Evolutionary conservation across 164 flowering plant genomes (phyloP), one percentile per base, ranked within the genome.

Genomic region (Vitis labrusca): DNA sequence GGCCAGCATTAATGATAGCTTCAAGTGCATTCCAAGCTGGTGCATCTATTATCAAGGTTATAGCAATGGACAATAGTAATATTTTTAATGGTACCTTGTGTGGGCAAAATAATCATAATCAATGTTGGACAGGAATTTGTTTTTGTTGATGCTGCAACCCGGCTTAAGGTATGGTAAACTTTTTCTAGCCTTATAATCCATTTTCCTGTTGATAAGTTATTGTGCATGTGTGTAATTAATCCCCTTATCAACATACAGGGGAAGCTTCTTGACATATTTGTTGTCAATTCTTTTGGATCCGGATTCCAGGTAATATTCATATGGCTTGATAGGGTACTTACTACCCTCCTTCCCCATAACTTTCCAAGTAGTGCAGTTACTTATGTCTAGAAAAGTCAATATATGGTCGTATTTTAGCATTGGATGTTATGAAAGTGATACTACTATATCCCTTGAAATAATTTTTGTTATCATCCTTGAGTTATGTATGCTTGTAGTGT

Each of bases 11-110:
- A 51, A 89, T 91, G 97, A 75, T 93, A 63, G 85, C 81, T 71
- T 93, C 98, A 57, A 81, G 87, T 78, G 97, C 94, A 70, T 85
- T 90, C 77, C 98, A 90, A 83, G 95, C 97, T 59, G 89, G 85
- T 73, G 88, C 95, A 71, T 91, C 97, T 27, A 86, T 93, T 63
- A 66, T 93, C 70, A 93, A 93, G 97, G 98, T 91, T 78, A 64
- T 64, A 55, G 30, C 58, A 55, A 15, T n/a, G 10, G 50, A 49
- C 52, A 23, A 12, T 23, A 29, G 19, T 59, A 17, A 29, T 63
- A 2, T 13, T 64, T 67, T 19, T 68, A 11, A 15, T 50, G 54
- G 51, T 66, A 62, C 37, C 17, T 32, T 62, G 30, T 64, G 15
- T 55, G 30, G 17, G 50, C 12, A 27, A 32, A 50, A 32, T 53